Conservation (phyloP, 2,329 filamentous ascomycete species). For the Penicillium sp. region DNA sequence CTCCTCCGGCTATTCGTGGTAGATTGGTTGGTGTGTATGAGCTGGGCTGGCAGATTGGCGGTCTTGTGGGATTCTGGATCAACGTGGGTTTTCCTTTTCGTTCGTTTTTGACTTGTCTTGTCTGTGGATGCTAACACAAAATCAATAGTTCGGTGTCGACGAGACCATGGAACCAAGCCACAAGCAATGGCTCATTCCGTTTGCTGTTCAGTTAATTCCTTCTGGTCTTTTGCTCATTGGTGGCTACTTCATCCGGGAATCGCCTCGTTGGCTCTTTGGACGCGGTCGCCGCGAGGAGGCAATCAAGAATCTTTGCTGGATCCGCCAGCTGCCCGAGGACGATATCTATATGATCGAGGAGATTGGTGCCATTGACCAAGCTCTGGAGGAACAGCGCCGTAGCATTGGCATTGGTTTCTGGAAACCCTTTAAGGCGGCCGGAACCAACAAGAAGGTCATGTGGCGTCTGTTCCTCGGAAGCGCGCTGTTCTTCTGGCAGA, state of each 20-base stretch:
- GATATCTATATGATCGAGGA: conserved; percentile 71
- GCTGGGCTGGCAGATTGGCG: conserved; percentile 56
- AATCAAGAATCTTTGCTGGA: conserved; percentile 52
- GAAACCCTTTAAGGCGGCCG: conserved; percentile 64
- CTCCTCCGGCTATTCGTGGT: conserved; percentile 59
- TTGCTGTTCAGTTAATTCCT: conserved; percentile 44
- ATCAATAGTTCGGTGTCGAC: conserved; percentile 54
- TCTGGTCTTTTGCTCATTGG: conserved; percentile 51
- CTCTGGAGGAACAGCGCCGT: conserved; percentile 63
- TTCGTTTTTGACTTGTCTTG: conserved; percentile 17
- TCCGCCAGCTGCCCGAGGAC: conserved; percentile 43
- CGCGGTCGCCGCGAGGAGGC: conserved; percentile 68
- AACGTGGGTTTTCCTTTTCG: conserved; percentile 32
- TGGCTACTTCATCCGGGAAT: conserved; percentile 62
- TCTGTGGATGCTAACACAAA: conserved; percentile 7
- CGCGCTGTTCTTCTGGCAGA: conserved; percentile 77
- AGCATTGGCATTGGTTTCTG: conserved; percentile 71
- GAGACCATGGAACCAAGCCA: conserved; percentile 35
- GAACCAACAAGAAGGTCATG: conserved; percentile 58
- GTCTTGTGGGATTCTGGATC: conserved; percentile 54
- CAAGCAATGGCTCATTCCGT: conserved; percentile 45
- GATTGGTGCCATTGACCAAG: conserved; percentile 67
- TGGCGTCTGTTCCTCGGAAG: conserved; percentile 73
- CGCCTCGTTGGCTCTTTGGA: conserved; percentile 68
- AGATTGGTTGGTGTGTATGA: conserved; percentile 60